A percentile compares a stretch with the other conserved stretches of the same genome.
phyloP scores from a whole-genome alignment of 2,329 filamentous ascomycete genomes.

The Ophiosphaerella korrae region DNA sequence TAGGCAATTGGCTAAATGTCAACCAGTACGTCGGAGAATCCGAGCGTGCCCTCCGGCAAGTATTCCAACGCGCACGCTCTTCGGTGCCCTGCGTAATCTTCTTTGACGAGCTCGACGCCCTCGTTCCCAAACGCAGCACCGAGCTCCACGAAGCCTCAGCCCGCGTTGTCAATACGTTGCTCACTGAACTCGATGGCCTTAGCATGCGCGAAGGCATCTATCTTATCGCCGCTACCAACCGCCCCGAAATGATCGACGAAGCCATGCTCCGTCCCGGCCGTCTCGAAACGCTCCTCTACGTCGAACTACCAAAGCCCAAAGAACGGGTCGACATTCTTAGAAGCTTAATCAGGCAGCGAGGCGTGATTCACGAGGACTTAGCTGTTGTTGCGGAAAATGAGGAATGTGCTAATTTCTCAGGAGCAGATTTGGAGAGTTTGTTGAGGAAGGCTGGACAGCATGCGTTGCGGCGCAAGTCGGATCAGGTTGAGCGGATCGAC shows the following conservation, averaged over 20 bases:
- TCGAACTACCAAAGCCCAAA: slow-evolving; percentile 78
- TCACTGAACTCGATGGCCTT: slow-evolving; percentile 92
- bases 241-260: slow-evolving; percentile 94
- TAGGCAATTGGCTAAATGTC: slow-evolving; percentile 3
- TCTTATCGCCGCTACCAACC: slow-evolving; percentile 92
- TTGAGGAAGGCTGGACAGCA: slow-evolving; percentile 64
- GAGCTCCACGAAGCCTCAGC: slow-evolving; percentile 78
- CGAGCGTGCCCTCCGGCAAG: slow-evolving; percentile 87
- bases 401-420: slow-evolving; percentile 75
- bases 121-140: slow-evolving; percentile 83
- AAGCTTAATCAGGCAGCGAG: slow-evolving; percentile 60
- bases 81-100: slow-evolving; percentile 93
- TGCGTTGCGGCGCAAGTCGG: slow-evolving; percentile 56
- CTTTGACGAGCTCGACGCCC: slow-evolving; percentile 95
- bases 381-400: slow-evolving; percentile 67
- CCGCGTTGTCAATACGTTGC: slow-evolving; percentile 90
- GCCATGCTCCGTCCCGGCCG: slow-evolving; percentile 93
- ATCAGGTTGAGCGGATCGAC: slow-evolving; percentile 55
- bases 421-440: slow-evolving; percentile 66
- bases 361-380: slow-evolving; percentile 61
- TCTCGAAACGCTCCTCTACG: slow-evolving; percentile 84
- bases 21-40: slow-evolving; percentile 84
- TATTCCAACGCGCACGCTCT: slow-evolving; percentile 85
- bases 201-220: slow-evolving; percentile 83
- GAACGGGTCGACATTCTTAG: slow-evolving; percentile 86